Evolutionary conservation across 805 yeast species (phyloP), one percentile per base, ranked within the genome.

Genomic region (Yamadazyma kitorensis): DNA sequence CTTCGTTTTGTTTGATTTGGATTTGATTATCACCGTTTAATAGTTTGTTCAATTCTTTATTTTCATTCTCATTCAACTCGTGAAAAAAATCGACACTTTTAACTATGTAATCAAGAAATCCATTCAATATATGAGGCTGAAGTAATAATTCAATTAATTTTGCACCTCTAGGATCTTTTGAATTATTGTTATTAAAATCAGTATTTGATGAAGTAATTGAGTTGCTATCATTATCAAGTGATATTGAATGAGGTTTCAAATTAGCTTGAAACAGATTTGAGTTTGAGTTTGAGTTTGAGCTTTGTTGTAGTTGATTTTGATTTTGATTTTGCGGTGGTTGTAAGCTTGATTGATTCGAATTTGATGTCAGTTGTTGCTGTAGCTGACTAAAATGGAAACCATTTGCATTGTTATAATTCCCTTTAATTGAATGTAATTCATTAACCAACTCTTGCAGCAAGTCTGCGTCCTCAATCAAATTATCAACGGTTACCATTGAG

Each of bases 71-170:
- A 10, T 45, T 41, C 21, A 51, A 44, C 7, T 56, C 58, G 34
- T 61, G 52, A 43, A 68, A 74, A 38, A 57, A 71, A 11, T 64
- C 72, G 27, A 74, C 80, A 40, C 70, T 59, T 12, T 59, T 61
- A 22, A 78, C 77, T 26, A 88, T 73, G 48, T 77, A 79, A 24
- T 81, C 78, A 19, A 91, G 77, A 38, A 91, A 70, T 37, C 78
- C 76, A 33, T 68, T 72, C 40, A 91, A 57, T 11, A 86, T 77
- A 34, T 80, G 84, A 11, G 93, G 88, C 51, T 85, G 86, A 43
- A 91, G 72, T 36, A 93, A 66, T 49, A 81, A 81, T 49, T 87
- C 93, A 24, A 89, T 69, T 31, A 93, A 70, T 52, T 83, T 82
- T 24, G 57, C 56, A 5, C 67, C 64, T 20, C 68, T 52, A 6